These are phyloP conservation scores for Penicillium sp. DNA, from an alignment of 2,329 filamentous ascomycete genomes.

Conservation along the genomic window DNA sequence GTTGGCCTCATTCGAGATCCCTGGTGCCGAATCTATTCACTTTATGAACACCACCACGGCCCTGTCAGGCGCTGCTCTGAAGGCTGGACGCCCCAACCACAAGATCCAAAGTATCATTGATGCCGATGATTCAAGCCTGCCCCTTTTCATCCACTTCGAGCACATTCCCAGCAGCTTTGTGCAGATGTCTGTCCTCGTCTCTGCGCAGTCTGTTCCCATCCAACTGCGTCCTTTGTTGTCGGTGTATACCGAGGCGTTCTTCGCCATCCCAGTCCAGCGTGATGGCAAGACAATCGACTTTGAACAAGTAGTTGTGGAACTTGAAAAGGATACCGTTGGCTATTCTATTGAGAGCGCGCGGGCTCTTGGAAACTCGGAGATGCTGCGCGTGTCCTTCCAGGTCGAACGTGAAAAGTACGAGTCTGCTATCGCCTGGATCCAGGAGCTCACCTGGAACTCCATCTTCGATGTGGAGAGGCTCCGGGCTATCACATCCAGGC, in stretches of 20 bases:
- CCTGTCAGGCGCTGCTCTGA: conserved; percentile 69
- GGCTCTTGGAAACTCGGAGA: conserved; percentile 70
- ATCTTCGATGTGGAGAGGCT: conserved; percentile 73
- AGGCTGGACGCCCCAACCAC: conserved; percentile 63
- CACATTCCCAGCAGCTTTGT: conserved; percentile 91
- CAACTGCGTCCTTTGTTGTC: conserved; percentile 77
- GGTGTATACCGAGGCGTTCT: conserved; percentile 87
- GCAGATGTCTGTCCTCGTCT: conserved; percentile 73
- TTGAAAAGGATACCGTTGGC: conserved; percentile 85
- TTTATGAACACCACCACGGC: conserved; percentile 88
- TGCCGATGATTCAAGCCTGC: conserved; percentile 56
- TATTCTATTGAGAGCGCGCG: conserved; percentile 68
- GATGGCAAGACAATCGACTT: conserved; percentile 75
- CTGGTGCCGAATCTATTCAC: conserved; percentile 82
- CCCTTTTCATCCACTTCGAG: conserved; percentile 94
- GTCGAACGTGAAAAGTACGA: conserved; percentile 84
- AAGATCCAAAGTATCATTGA: conserved; percentile 72
- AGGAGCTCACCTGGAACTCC: conserved; percentile 79
- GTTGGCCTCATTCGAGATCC: conserved; percentile 76
- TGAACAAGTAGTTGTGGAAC: conserved; percentile 82
- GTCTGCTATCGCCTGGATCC: conserved; percentile 75
- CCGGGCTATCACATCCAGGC: conserved; percentile 64
- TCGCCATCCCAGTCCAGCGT: conserved; percentile 78
- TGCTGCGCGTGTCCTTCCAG: conserved; percentile 74
- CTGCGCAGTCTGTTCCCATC: conserved; percentile 70